A percentile compares a stretch with the other conserved stretches of the same genome.
phyloP scores from a whole-genome alignment of 1,284 basidiomycete genomes.

The Agaricales sp. region DNA sequence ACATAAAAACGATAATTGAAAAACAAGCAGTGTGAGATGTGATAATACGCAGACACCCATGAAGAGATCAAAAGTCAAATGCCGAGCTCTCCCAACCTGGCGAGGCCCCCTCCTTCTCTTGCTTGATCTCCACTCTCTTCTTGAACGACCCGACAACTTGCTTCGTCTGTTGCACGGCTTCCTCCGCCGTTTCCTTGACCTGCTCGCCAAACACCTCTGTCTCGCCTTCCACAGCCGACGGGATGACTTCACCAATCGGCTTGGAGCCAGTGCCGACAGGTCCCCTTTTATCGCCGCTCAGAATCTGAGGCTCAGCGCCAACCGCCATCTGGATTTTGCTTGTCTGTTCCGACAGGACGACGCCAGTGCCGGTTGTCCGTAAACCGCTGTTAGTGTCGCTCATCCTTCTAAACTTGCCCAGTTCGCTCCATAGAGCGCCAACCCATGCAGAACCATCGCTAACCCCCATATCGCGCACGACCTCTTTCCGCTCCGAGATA shows the following conservation, averaged over 20 bases:
- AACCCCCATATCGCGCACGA: constrained; percentile 54
- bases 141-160: constrained; percentile 34
- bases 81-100: constrained; percentile 42
- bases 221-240: constrained; percentile 18
- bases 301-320: constrained; percentile 61
- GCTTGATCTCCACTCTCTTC: constrained; percentile 33
- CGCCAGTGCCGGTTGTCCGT: constrained; percentile 50
- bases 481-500: constrained; percentile 39
- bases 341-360: constrained; percentile 37
- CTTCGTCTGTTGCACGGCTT: constrained; percentile 25
- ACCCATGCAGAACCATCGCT: constrained; percentile 33
- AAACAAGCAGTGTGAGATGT: too few relatives aligned
- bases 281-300: constrained; percentile 52
- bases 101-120: constrained; percentile 25
- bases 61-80: constrained; percentile 32
- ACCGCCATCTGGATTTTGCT: constrained; percentile 42
- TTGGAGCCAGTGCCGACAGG: constrained; percentile 37
- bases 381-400: constrained; percentile 27
- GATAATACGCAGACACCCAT: too few relatives aligned
- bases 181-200: constrained; percentile 21
- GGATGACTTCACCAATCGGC: constrained; percentile 13
- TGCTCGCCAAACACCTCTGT: constrained; percentile 14
- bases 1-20: too few relatives aligned
- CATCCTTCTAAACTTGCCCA: constrained; percentile 40
- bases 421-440: constrained; percentile 54